Evolutionary conservation across 1,139 yeast species (phyloP), one percentile per base, ranked within the genome.

Genomic region (Saccharomycopsis hybrid): DNA sequence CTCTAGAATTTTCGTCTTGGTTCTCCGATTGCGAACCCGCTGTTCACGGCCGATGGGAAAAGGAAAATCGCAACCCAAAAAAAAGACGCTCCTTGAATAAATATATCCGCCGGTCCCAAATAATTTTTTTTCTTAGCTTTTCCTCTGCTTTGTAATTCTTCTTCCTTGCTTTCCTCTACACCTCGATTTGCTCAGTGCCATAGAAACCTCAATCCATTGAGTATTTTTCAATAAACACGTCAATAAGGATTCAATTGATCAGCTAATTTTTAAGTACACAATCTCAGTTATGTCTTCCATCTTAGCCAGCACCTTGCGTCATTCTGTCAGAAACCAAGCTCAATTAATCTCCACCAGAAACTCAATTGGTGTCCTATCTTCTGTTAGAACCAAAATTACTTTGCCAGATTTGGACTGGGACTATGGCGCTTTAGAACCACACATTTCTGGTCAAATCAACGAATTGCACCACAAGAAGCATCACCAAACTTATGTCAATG

Each of bases 401-500:
- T 75, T 89, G 62, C 96, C 97, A 52, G 88, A 85, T 59, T 77
- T 89, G 63, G 88, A 84, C 66, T 89, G 85, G 78, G 95, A 85
- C 64, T 89, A 80, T 61, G 85, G 79, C 58, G 96, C 92, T 29
- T 76, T 90, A 55, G 97, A 90, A 72, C 97, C 97, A 53, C 78
- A 72, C 71, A 88, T 90, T 60, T 82, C 95, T 43, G 95, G 90
- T 49, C 79, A 86, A 65, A 89, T 90, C 71, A 90, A 88, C 69
- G 95, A 88, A 69, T 63, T 85, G 51, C 97, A 90, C 73, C 84
- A 90, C 77, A 74, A 82, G 60, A 89, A 90, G 74, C 97, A 90
- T 70, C 97, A 90, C 70, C 95, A 88, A 70, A 85, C 96, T 38
- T 90, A 90, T 63, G 97, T 88, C 61, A 85, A 78, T 63, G 94